phyloP scores from a whole-genome alignment of 2,329 filamentous ascomycete species.

The Sporothrix pallida region DNA sequence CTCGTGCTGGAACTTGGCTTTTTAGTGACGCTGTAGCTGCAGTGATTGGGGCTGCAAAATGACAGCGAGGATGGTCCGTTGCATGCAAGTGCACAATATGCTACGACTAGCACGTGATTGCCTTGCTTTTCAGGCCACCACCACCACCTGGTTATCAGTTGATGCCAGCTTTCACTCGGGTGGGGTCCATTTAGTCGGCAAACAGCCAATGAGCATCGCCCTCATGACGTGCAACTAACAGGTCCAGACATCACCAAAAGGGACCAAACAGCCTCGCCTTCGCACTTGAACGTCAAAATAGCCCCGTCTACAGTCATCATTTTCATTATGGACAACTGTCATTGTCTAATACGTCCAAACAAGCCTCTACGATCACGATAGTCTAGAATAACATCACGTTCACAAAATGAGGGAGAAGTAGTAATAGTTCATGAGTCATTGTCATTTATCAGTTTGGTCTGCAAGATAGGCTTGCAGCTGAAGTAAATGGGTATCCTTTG shows the following conservation, averaged over 20 bases:
- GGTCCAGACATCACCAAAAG: no score
- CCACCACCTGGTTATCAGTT: not conserved
- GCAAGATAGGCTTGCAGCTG: not conserved
- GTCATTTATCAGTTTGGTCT: constrained; percentile 26
- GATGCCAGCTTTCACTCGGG: constrained; percentile 24
- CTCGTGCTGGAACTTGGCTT: not conserved
- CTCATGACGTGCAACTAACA: no score
- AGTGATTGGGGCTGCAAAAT: not conserved
- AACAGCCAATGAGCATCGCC: no score
- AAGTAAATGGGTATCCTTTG: constrained; percentile 22
- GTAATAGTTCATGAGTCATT: constrained; percentile 30
- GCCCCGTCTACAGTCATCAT: no score
- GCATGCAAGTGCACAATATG: not conserved
- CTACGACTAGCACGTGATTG: constrained; percentile 8
- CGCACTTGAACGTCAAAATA: no score
- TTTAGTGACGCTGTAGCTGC: not conserved
- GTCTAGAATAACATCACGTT: not conserved
- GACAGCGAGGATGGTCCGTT: constrained; percentile 5
- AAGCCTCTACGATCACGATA: not conserved
- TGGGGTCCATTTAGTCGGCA: constrained; percentile 5
- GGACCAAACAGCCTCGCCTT: not conserved
- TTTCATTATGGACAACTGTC: not conserved
- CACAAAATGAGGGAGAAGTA: not conserved
- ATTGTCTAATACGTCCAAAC: not conserved
- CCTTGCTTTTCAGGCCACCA: constrained; percentile 22